Evolutionary conservation across 805 yeast species (phyloP).

Genomic region (Wickerhamomyces chaumierensis): DNA sequence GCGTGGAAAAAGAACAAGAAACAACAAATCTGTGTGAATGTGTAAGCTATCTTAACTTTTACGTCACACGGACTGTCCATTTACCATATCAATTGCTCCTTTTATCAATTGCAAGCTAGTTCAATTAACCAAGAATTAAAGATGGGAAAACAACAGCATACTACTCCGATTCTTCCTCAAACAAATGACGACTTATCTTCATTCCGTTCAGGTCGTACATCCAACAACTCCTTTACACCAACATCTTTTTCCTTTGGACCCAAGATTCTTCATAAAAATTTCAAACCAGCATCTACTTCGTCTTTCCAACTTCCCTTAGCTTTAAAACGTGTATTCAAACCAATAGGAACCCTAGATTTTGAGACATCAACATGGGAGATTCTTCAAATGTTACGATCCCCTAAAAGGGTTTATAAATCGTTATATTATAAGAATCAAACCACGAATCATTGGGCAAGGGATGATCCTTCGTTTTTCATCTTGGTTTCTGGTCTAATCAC

Average conservation of each 20-base stretch:
- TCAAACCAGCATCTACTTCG: not conserved
- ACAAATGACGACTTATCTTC: not conserved
- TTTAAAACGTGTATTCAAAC: conserved; percentile 37
- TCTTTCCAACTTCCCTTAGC: conserved; percentile 22
- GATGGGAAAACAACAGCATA: not conserved
- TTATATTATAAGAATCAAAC: conserved; percentile 76
- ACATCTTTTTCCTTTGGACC: not conserved
- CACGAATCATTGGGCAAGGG: conserved; percentile 74
- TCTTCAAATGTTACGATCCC: conserved; percentile 57
- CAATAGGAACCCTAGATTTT: conserved; percentile 73
- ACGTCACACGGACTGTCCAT: no score
- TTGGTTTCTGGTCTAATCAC: conserved; percentile 55
- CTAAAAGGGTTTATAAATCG: conserved; percentile 72
- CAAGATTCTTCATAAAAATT: not conserved
- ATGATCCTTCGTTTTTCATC: conserved; percentile 83
- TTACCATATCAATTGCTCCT: no score
- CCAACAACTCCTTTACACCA: not conserved
- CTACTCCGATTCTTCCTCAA: not conserved
- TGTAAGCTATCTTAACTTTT: no score
- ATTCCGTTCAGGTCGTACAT: not conserved
- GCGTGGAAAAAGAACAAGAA: no score
- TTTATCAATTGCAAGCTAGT: no score
- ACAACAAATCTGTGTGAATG: no score
- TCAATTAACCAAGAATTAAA: no score
- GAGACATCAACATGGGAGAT: conserved; percentile 94